Base-by-base conservation (phyloP, 495 filamentous ascomycete genomes). In the Hypomontagnella submonticulosa region DNA sequence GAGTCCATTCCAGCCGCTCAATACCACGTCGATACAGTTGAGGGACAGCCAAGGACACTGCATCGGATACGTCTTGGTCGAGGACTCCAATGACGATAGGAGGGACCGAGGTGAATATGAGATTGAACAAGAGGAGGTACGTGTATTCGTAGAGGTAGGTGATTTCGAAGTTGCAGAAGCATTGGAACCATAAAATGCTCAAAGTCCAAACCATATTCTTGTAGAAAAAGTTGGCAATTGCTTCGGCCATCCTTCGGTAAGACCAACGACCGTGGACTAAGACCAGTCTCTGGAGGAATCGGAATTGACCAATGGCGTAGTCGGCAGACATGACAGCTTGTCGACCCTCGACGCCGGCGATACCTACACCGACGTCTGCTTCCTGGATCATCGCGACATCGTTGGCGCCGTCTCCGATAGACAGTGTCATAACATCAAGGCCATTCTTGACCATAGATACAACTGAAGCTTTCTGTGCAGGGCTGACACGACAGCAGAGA, bases 341-440 rank as follows among this genome's bases (percentile, higher is more conserved):
- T 73, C 96, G 84, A 54, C 96, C 96, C 84, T 99, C 96, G 64
- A 93, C 92, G 77, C 96, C 96, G 61, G 96, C 94, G 76, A 99
- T 97, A 75, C 96, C 96, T 54, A 99, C 94, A 75, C 96, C 96
- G 15, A 98, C 92, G 77, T 99, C 93, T 4, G 96, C 96, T 77
- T 98, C 93, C 77, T 99, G 96, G 73, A 99, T 99, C 96, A 99
- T 99, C 36, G 96, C 96, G 62, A 98, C 96, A 77, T 99, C 96
- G 77, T 98, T 99, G 60, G 96, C 96, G 52, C 95, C 96, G 77
- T 99, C 96, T 59, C 96, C 96, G 51, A 99, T 90, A 0, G 94
- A 93, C 41, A 99, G 84, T 5, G 95, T 97, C 89, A 99, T 96
- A 75, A 98, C 93, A 75, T 97, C 92, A 36, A 99, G 82, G 27